Evolutionary conservation across 2,329 filamentous ascomycete genomes (phyloP).

Genomic region (Penicillium brevicompactum): DNA sequence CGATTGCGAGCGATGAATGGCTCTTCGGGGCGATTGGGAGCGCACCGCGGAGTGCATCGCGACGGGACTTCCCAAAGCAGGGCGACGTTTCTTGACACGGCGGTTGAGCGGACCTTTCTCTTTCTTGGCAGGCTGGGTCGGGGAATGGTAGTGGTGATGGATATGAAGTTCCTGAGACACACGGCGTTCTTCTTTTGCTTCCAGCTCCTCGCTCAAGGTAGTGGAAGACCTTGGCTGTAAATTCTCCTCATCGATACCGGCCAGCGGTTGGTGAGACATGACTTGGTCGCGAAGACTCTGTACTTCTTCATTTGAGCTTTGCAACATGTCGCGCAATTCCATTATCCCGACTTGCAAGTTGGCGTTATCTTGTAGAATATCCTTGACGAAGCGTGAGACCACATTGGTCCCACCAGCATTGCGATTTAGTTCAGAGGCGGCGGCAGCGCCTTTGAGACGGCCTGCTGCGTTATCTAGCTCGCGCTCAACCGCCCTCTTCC

Average conservation of each 20-base stretch:
- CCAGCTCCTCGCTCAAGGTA: conserved; percentile 73
- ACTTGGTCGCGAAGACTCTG: conserved; percentile 83
- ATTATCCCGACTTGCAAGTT: conserved; percentile 89
- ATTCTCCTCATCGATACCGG: conserved; percentile 29
- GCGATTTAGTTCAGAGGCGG: conserved; percentile 64
- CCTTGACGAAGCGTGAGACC: conserved; percentile 94
- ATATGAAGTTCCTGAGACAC: conserved; percentile 80
- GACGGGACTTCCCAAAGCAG: conserved; percentile 59
- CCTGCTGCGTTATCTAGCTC: conserved; percentile 79
- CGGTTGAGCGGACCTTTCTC: conserved; percentile 55
- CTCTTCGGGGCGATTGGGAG: conserved; percentile 28
- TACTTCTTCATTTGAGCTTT: conserved; percentile 92
- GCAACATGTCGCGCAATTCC: conserved; percentile 86
- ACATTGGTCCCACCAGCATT: conserved; percentile 66
- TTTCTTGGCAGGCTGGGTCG: conserved; percentile 54
- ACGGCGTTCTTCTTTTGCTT: conserved; percentile 50
- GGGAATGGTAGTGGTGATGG: conserved; percentile 88
- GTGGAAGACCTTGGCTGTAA: conserved; percentile 41
- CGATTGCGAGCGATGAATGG: conserved; percentile 40
- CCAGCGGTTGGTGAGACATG: conserved; percentile 72
- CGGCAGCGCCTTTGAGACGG: conserved; percentile 78
- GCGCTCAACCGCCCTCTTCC: conserved; percentile 77
- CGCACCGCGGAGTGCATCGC: conserved; percentile 37
- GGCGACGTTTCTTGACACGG: conserved; percentile 72
- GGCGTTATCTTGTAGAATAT: conserved; percentile 92